Conservation (phyloP, 2,329 filamentous ascomycete species). For the Hansfordia pulvinata region DNA sequence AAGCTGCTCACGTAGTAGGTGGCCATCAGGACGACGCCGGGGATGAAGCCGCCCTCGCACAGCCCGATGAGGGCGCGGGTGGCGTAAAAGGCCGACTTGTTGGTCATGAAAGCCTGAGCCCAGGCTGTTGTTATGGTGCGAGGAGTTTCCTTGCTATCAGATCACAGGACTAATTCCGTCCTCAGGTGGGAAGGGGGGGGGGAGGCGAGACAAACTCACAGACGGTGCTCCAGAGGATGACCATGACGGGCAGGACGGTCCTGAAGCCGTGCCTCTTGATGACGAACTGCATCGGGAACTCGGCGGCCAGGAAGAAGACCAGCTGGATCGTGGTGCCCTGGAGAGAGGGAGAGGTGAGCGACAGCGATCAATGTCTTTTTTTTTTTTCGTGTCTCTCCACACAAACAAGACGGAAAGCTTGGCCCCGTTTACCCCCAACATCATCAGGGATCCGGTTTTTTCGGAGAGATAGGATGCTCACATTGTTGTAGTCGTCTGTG, state of each 20-base stretch:
- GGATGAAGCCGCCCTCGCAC: conserved; percentile 44
- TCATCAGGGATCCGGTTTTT: not conserved
- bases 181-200: too few relatives aligned
- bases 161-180: conserved; percentile 2
- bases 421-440: conserved; percentile 21
- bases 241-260: conserved; percentile 36
- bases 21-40: conserved; percentile 48
- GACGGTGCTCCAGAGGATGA: conserved; percentile 35
- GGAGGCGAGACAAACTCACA: not conserved
- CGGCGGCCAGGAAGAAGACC: conserved; percentile 37
- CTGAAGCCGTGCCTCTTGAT: conserved; percentile 45
- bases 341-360: too few relatives aligned
- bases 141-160: conserved; percentile 20
- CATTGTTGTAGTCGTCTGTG: conserved; percentile 41
- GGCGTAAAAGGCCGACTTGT: conserved; percentile 30
- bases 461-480: conserved; percentile 12
- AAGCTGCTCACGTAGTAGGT: too few relatives aligned
- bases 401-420: too few relatives aligned
- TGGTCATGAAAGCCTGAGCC: conserved; percentile 36
- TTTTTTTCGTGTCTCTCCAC: conserved; percentile 11
- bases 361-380: conserved; percentile 7
- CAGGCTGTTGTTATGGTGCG: too few relatives aligned
- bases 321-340: conserved; percentile 44
- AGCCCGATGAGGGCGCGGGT: conserved; percentile 38
- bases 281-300: conserved; percentile 44